Evolutionary conservation across 2,329 filamentous ascomycete species (phyloP).

Genomic region (Coniochaeta sp.): DNA sequence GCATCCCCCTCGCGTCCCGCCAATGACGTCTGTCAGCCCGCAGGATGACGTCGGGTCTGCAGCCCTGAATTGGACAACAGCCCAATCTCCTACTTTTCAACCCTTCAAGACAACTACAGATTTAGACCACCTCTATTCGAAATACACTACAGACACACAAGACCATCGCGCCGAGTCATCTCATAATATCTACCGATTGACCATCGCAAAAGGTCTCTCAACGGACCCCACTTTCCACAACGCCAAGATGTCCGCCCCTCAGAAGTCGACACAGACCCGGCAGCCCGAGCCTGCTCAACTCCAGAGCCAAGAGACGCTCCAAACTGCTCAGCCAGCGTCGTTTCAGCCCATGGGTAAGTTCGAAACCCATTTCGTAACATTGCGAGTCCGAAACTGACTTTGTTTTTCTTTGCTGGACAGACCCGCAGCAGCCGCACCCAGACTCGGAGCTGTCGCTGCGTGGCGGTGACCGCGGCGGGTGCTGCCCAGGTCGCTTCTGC

Average conservation of each 20-base stretch:
- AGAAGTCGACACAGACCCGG: neutral
- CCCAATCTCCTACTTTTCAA: neutral
- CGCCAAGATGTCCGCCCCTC: neutral
- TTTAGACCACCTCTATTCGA: neutral
- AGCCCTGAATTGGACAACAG: neutral
- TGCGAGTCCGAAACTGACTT: neutral
- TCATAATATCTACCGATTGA: neutral
- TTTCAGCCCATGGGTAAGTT: conserved; percentile 12
- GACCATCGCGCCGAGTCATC: neutral
- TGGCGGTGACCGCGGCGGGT: conserved; percentile 18
- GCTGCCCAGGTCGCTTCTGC: conserved; percentile 28
- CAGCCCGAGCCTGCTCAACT: conserved; percentile 7
- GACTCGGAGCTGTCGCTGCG: conserved; percentile 16
- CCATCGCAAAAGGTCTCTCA: neutral
- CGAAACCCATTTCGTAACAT: too few species aligned
- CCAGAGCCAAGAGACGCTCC: conserved; percentile 1
- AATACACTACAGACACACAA: too few species aligned
- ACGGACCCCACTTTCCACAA: neutral
- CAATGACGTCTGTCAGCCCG: neutral
- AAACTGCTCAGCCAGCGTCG: conserved; percentile 8
- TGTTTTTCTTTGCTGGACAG: conserved; percentile 11
- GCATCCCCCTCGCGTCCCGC: neutral
- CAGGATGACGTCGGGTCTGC: neutral
- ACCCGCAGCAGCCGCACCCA: conserved; percentile 18
- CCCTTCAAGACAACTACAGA: neutral